Evolutionary conservation across 2,329 filamentous ascomycete genomes (phyloP).

Genomic region (Pseudogymnoascus sp.): DNA sequence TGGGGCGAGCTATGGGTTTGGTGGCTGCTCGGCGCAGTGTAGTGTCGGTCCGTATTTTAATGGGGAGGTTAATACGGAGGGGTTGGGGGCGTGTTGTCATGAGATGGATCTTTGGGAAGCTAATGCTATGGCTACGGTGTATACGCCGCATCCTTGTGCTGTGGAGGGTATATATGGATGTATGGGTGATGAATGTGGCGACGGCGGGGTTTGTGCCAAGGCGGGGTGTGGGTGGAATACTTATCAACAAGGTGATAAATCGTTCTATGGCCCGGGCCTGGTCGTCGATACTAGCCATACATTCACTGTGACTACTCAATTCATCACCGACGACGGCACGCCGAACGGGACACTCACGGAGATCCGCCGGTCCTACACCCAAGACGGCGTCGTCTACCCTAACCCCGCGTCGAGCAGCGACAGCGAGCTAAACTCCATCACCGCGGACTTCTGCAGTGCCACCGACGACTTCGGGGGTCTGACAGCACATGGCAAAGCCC

Average conservation of each 20-base stretch:
- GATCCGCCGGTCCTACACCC: constrained; percentile 59
- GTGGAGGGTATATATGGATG: too few species aligned
- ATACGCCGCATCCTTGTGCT: too few species aligned
- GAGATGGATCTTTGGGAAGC: too few species aligned
- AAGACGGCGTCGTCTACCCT: constrained; percentile 50
- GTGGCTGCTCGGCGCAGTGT: too few species aligned
- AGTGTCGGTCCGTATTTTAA: too few species aligned
- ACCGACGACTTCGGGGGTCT: too few species aligned
- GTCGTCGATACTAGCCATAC: constrained; percentile 41
- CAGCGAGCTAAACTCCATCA: constrained; percentile 43
- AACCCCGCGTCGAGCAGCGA: constrained; percentile 40
- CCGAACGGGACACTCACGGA: constrained; percentile 37
- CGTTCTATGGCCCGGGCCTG: constrained; percentile 45
- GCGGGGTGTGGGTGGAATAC: constrained; percentile 49
- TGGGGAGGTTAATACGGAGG: too few species aligned
- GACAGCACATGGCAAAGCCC: constrained; percentile 17
- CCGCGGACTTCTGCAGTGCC: constrained; percentile 47
- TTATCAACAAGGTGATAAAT: constrained; percentile 45
- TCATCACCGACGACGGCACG: constrained; percentile 41
- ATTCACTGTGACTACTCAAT: constrained; percentile 49
- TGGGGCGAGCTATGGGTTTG: too few species aligned
- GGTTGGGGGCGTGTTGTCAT: too few species aligned
- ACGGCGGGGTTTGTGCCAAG: too few species aligned
- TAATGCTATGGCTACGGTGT: too few species aligned
- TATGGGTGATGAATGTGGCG: too few species aligned